phyloP scores from a whole-genome alignment of 495 filamentous ascomycete genomes.

The Penicillium diatomitis region DNA sequence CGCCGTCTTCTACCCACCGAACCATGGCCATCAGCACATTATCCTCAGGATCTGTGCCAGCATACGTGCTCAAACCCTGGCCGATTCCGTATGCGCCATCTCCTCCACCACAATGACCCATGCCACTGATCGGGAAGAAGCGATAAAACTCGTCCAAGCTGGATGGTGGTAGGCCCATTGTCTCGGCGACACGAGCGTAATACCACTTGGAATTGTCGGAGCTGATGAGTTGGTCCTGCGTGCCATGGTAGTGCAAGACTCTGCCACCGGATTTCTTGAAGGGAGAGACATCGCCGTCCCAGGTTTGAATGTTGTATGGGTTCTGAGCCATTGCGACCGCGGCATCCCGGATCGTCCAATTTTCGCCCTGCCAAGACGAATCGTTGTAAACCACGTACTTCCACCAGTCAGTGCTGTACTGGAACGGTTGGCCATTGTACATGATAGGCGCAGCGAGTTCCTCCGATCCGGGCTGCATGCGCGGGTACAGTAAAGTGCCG shows the following conservation, averaged over 20 bases:
- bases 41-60: constrained; percentile 21
- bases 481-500: constrained; percentile 47
- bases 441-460: constrained; percentile 18
- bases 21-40: constrained; percentile 50
- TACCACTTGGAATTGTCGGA: constrained; percentile 35
- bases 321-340: constrained; percentile 29
- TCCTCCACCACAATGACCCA: constrained; percentile 37
- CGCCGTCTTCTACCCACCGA: constrained; percentile 51
- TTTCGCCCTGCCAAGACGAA: constrained; percentile 37
- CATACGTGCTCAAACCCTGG: constrained; percentile 25
- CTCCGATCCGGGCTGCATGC: constrained; percentile 40
- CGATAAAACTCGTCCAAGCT: constrained; percentile 50
- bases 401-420: constrained; percentile 38
- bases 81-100: constrained; percentile 48
- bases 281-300: constrained; percentile 35
- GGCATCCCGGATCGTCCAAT: constrained; percentile 31
- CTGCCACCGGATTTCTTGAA: constrained; percentile 38
- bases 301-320: constrained; percentile 42
- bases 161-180: constrained; percentile 29
- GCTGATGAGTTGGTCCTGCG: constrained; percentile 37
- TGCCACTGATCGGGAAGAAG: constrained; percentile 45
- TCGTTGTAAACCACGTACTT: constrained; percentile 47
- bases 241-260: constrained; percentile 42
- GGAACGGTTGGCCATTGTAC: constrained; percentile 32
- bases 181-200: constrained; percentile 34